A percentile compares a stretch with the other conserved stretches of the same genome.
Conservation (phyloP, 805 yeast genomes). For the Nadsonia fulvescens region DNA sequence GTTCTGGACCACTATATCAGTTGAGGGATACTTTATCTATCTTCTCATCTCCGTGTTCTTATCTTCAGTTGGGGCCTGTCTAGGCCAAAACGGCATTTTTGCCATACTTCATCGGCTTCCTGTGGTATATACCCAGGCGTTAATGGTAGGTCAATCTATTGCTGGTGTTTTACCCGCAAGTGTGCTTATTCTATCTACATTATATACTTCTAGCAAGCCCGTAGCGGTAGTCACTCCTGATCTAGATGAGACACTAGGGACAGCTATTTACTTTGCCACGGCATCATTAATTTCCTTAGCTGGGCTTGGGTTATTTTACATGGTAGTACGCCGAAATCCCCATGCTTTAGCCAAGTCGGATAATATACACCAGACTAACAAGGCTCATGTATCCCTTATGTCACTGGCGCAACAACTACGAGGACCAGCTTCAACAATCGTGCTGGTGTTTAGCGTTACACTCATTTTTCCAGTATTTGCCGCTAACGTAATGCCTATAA, state of each 20-base stretch:
- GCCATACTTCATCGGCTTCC: conserved; percentile 70
- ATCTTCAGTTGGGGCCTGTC: conserved; percentile 60
- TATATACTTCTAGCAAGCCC: conserved; percentile 13
- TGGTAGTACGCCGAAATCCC: no score
- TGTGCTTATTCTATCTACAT: conserved; percentile 39
- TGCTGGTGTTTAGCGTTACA: conserved; percentile 54
- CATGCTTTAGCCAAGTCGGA: no score
- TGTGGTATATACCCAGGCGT: conserved; percentile 65
- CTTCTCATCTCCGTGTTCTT: conserved; percentile 45
- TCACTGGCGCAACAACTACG: conserved; percentile 44
- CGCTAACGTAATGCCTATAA: conserved; percentile 42
- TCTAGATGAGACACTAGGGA: no score
- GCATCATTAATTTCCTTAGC: no score
- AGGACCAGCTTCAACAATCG: conserved; percentile 47
- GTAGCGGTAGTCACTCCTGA: no score
- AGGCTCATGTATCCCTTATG: conserved; percentile 35
- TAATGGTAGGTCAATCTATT: conserved; percentile 87
- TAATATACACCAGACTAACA: conserved; percentile 2
- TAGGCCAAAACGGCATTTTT: conserved; percentile 80
- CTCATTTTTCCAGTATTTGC: conserved; percentile 83
- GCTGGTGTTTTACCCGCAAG: conserved; percentile 86
- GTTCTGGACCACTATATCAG: conserved; percentile 10
- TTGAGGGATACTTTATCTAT: conserved; percentile 22
- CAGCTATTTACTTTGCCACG: no score
- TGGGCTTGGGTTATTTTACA: no score